Evolutionary conservation across 108 stramenopile species (phyloP).

Genomic region (Aureococcus anophagefferens): DNA sequence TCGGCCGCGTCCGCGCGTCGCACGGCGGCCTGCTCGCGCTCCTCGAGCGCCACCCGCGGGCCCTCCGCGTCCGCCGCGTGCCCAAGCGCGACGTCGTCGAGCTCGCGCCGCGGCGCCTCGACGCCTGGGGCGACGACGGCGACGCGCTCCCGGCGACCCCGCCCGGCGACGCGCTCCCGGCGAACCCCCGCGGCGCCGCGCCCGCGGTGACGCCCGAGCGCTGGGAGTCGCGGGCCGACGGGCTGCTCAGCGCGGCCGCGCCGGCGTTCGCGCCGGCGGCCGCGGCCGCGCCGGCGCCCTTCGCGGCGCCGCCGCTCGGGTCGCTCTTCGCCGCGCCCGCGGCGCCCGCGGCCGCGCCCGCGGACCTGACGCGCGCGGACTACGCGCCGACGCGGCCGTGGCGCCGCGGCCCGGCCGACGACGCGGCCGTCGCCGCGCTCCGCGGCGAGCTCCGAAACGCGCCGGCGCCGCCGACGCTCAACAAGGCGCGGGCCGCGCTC

Average conservation of each 20-base stretch:
- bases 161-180: background rate
- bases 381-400: conserved; percentile 14
- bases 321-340: background rate
- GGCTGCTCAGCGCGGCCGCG: background rate
- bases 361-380: background rate
- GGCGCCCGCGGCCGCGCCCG: background rate
- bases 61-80: conserved; percentile 12
- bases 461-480: background rate
- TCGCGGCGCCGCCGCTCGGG: background rate
- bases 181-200: background rate
- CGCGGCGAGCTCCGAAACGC: background rate
- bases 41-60: background rate
- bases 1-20: conserved; percentile 3
- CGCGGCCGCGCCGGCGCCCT: background rate
- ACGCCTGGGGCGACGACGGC: too few relatives aligned
- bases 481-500: background rate
- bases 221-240: background rate
- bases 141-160: background rate
- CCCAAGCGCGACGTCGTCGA: conserved; percentile 18
- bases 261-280: background rate
- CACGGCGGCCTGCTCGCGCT: conserved; percentile 16
- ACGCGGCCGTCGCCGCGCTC: background rate
- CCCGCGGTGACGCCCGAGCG: background rate
- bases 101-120: background rate
- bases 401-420: background rate